phyloP scores from a whole-genome alignment of 441 rosid genomes.

The Sinapis alba region DNA sequence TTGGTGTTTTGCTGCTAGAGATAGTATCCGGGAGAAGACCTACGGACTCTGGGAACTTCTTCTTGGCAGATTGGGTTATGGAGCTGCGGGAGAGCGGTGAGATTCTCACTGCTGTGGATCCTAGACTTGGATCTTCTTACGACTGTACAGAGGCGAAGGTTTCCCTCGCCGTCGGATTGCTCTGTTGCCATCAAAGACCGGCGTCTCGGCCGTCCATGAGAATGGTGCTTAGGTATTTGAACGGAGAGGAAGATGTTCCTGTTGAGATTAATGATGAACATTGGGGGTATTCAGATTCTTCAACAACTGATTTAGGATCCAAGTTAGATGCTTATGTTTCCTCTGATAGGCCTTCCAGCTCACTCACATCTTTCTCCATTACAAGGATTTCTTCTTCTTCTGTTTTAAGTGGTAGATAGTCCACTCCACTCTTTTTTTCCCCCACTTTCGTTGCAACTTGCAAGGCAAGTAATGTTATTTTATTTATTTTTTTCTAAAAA shows the following conservation, averaged over 20 bases:
- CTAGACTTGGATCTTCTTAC: constrained; percentile 40
- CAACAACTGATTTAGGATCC: constrained; percentile 11
- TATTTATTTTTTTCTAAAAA: background rate
- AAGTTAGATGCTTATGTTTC: constrained; percentile 23
- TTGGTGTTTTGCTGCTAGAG: constrained; percentile 52
- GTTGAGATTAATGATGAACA: constrained; percentile 11
- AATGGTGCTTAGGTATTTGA: constrained; percentile 46
- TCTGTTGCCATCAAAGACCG: constrained; percentile 45
- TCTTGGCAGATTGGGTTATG: constrained; percentile 49
- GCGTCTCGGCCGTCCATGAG: constrained; percentile 52
- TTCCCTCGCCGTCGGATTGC: constrained; percentile 43
- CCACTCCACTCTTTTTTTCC: background rate
- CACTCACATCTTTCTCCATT: background rate
- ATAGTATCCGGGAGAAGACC: constrained; percentile 48
- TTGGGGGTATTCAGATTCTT: constrained; percentile 32
- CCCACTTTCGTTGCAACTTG: background rate
- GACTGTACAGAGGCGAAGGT: constrained; percentile 38
- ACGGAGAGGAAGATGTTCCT: constrained; percentile 45
- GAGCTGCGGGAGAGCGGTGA: constrained; percentile 34
- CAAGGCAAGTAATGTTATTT: background rate
- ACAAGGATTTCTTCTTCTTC: background rate
- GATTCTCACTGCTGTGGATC: constrained; percentile 40
- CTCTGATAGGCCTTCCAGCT: background rate
- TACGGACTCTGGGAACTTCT: constrained; percentile 34
- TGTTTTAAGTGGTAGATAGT: background rate